phyloP scores from a whole-genome alignment of 2,329 filamentous ascomycete genomes.

The Aulographum hederae region DNA sequence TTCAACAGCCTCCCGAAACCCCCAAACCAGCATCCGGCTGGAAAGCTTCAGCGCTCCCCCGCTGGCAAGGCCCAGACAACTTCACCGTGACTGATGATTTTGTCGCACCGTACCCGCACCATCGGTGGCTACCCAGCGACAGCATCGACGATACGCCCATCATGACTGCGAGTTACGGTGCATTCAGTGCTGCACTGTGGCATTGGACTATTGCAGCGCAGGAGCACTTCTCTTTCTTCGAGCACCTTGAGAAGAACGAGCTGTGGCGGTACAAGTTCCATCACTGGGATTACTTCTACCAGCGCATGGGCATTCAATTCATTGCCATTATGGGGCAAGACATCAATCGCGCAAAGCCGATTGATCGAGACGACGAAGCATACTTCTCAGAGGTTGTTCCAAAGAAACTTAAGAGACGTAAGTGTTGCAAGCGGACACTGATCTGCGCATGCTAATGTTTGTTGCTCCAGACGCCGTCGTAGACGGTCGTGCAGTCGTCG shows the following conservation, averaged over 20 bases:
- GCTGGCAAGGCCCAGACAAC: conserved; percentile 5
- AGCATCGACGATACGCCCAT: conserved; percentile 28
- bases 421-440: conserved; percentile 1
- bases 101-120: conserved; percentile 20
- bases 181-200: conserved; percentile 23
- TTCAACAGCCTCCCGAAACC: conserved; percentile 6
- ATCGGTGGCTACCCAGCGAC: conserved; percentile 31
- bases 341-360: conserved; percentile 25
- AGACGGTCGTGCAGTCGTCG: conserved; percentile 34
- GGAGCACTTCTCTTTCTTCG: conserved; percentile 22
- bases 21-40: neutral
- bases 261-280: conserved; percentile 9
- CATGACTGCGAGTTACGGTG: conserved; percentile 27
- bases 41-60: neutral
- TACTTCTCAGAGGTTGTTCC: conserved; percentile 22
- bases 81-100: conserved; percentile 8
- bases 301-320: conserved; percentile 35
- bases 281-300: conserved; percentile 29
- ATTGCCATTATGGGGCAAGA: conserved; percentile 34
- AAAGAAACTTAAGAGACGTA: conserved; percentile 19
- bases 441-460: neutral
- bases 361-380: conserved; percentile 29
- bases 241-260: conserved; percentile 9
- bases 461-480: conserved; percentile 22
- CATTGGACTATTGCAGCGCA: conserved; percentile 33